Conservation (phyloP, 192 early-diverging fungal species). For the Coemansia sp. region DNA sequence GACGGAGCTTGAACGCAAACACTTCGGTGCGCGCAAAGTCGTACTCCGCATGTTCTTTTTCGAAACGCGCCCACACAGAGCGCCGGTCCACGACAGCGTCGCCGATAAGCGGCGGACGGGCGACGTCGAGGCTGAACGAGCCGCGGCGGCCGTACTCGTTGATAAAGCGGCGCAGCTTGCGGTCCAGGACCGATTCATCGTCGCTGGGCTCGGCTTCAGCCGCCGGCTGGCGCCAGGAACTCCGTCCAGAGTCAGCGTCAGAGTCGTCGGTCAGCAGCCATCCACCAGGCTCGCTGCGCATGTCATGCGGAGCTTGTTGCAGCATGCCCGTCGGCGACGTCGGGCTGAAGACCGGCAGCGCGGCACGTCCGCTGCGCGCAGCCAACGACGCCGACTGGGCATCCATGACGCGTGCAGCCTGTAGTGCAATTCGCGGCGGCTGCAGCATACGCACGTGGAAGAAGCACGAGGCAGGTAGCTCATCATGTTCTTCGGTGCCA, state of each 20-base stretch:
- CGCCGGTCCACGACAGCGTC: constrained; percentile 4
- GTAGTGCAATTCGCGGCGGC: constrained; percentile 10
- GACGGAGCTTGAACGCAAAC: constrained; percentile 11
- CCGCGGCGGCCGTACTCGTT: constrained; percentile 14
- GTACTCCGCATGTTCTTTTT: constrained; percentile 3
- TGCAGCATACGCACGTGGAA: constrained; percentile 12
- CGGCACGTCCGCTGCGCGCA: neutral
- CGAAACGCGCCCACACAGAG: constrained; percentile 11
- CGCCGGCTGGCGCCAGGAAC: neutral
- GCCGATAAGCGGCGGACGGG: constrained; percentile 1
- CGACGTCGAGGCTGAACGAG: constrained; percentile 2
- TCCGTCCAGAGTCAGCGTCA: neutral
- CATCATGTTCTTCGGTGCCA: neutral
- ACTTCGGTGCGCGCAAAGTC: constrained; percentile 19
- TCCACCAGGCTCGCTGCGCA: neutral
- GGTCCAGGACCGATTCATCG: constrained; percentile 9
- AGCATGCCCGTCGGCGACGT: neutral
- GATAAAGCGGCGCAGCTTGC: constrained; percentile 18
- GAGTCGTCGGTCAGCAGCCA: constrained; percentile 22
- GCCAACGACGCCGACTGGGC: constrained; percentile 11
- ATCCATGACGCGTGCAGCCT: constrained; percentile 5
- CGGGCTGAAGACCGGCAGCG: constrained; percentile 5
- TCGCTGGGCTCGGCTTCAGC: neutral
- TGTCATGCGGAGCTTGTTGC: neutral
- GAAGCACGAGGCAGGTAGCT: constrained; percentile 5